Evolutionary conservation across 352 stramenopile genomes (phyloP).

Genomic region (Globisporangium spiculum): DNA sequence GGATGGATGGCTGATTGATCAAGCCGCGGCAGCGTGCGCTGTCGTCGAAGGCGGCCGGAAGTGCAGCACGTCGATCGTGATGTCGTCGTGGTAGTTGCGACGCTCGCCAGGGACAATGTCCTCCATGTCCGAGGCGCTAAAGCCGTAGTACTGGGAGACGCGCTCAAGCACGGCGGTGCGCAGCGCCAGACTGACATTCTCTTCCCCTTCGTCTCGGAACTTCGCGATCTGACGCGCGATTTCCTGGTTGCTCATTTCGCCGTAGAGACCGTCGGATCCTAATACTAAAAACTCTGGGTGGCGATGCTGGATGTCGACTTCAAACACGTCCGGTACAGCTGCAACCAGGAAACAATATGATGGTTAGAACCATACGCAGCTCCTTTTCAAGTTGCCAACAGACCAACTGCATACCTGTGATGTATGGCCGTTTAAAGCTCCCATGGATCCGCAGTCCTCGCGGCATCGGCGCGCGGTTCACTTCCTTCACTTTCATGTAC

Average conservation of each 20-base stretch:
- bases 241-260: constrained; percentile 62
- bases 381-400: too few relatives aligned
- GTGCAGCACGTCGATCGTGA: constrained; percentile 70
- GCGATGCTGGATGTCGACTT: constrained; percentile 45
- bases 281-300: constrained; percentile 63
- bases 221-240: constrained; percentile 45
- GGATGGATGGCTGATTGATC: background rate
- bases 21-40: constrained; percentile 17
- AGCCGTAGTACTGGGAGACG: constrained; percentile 54
- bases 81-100: constrained; percentile 70
- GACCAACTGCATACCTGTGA: constrained; percentile 21
- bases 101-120: constrained; percentile 54
- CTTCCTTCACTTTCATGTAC: constrained; percentile 77
- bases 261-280: constrained; percentile 59
- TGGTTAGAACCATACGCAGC: background rate
- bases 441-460: constrained; percentile 52
- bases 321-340: constrained; percentile 64
- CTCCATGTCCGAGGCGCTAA: constrained; percentile 41
- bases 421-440: constrained; percentile 57
- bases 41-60: constrained; percentile 33
- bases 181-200: constrained; percentile 56
- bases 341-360: background rate
- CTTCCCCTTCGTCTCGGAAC: constrained; percentile 44
- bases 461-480: constrained; percentile 63
- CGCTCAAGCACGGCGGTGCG: constrained; percentile 46